phyloP scores from a whole-genome alignment of 169 alveolate genomes.

The Cryptosporidium viatorum region DNA sequence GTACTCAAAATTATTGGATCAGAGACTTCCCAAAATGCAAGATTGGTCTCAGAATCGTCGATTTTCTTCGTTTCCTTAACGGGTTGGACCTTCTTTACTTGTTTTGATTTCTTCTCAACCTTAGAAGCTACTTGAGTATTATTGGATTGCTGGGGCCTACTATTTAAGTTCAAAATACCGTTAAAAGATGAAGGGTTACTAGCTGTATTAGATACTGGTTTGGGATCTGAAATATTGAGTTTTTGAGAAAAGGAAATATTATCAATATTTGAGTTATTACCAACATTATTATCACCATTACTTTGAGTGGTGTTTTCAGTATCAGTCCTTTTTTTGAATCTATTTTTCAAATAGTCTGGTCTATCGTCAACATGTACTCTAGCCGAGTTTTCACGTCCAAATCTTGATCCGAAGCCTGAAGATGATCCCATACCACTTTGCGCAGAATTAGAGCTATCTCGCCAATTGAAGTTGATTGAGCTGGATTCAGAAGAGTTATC shows the following conservation, averaged over 20 bases:
- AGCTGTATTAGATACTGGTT: neutral
- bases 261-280: neutral
- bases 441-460: constrained; percentile 20
- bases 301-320: neutral
- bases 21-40: constrained; percentile 15
- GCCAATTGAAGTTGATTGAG: constrained; percentile 38
- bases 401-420: constrained; percentile 37
- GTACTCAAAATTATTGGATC: neutral
- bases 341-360: constrained; percentile 60
- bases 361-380: constrained; percentile 49
- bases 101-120: constrained; percentile 22
- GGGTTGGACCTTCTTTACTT: neutral
- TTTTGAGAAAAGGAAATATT: neutral
- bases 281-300: neutral
- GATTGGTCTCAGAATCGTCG: constrained; percentile 34
- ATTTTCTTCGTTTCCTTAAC: constrained; percentile 25
- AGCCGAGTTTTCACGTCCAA: constrained; percentile 4
- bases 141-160: neutral
- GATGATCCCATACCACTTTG: constrained; percentile 1
- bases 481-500: neutral
- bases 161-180: neutral
- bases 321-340: constrained; percentile 41
- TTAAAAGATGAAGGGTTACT: neutral
- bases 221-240: neutral
- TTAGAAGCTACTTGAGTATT: constrained; percentile 7